A percentile compares a stretch with the other conserved stretches of the same genome.
These are phyloP conservation scores for Trichocomaceae sp. DNA, from an alignment of 2,329 filamentous ascomycete genomes.

Conservation along the genomic window DNA sequence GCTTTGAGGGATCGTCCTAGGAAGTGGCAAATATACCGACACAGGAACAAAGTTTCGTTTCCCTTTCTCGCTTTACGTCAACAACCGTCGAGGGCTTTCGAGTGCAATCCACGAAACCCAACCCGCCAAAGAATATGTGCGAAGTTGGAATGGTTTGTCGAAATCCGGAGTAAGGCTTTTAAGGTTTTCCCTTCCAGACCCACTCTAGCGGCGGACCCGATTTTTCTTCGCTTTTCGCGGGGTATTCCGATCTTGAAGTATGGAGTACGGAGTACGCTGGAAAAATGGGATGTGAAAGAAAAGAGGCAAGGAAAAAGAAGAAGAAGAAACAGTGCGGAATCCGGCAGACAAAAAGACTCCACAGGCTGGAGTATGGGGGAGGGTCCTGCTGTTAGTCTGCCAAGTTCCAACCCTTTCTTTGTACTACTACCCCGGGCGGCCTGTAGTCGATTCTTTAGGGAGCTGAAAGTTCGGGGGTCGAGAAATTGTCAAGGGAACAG, in stretches of 20 bases:
- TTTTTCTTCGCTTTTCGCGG: slow-evolving; percentile 14
- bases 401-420: too few relatives aligned
- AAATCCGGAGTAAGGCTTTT: slow-evolving; percentile 4
- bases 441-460: background rate
- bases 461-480: background rate
- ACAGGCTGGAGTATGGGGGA: slow-evolving; percentile 10
- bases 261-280: background rate
- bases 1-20: too few relatives aligned
- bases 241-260: slow-evolving; percentile 7
- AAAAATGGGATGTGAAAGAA: background rate
- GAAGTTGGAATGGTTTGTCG: background rate
- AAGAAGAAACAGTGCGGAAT: background rate
- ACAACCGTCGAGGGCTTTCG: too few relatives aligned
- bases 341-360: background rate
- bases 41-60: too few relatives aligned
- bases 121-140: background rate
- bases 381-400: slow-evolving; percentile 1
- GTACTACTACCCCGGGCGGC: too few relatives aligned
- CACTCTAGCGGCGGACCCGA: slow-evolving; percentile 5
- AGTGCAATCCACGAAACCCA: too few relatives aligned
- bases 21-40: too few relatives aligned
- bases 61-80: too few relatives aligned
- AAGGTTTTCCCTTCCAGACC: slow-evolving; percentile 2
- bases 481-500: background rate
- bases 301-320: background rate